phyloP scores from a whole-genome alignment of 768 basidiomycete species.

The Podaxis sp. region DNA sequence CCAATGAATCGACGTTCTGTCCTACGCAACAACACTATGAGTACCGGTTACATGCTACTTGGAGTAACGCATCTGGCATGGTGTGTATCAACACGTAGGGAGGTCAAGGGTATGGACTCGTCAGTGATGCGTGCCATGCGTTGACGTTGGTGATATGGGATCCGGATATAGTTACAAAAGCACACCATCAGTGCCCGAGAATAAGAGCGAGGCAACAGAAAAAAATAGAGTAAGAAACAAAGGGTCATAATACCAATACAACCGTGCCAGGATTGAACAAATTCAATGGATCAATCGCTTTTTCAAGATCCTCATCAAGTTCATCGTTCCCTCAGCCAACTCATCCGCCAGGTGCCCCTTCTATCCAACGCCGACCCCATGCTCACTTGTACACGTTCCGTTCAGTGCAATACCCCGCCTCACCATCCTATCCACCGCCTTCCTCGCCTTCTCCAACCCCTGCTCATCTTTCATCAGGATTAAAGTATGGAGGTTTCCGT shows the following conservation, averaged over 20 bases:
- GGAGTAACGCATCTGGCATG: too few species aligned
- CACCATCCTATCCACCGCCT: constrained; percentile 61
- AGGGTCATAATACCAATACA: background rate
- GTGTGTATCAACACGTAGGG: too few species aligned
- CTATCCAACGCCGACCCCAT: constrained; percentile 88
- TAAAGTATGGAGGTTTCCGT: constrained; percentile 55
- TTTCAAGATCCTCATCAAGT: constrained; percentile 84
- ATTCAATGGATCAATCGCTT: constrained; percentile 68
- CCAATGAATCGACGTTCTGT: too few species aligned
- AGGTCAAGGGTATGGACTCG: too few species aligned
- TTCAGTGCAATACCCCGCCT: constrained; percentile 67
- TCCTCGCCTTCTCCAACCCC: constrained; percentile 41
- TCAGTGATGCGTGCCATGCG: too few species aligned
- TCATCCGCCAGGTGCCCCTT: constrained; percentile 76
- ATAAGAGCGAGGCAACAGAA: background rate
- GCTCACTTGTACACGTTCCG: constrained; percentile 84
- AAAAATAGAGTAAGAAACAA: background rate
- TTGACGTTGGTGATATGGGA: too few species aligned
- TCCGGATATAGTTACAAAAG: too few species aligned
- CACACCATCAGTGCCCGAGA: too few species aligned
- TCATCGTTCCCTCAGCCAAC: constrained; percentile 79
- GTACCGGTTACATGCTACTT: too few species aligned
- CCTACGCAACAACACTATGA: too few species aligned
- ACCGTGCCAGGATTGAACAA: constrained; percentile 88
- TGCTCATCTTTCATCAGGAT: constrained; percentile 61